These are phyloP conservation scores for Zasmidium cellare DNA, from an alignment of 2,329 filamentous ascomycete species.

Conservation along the genomic window DNA sequence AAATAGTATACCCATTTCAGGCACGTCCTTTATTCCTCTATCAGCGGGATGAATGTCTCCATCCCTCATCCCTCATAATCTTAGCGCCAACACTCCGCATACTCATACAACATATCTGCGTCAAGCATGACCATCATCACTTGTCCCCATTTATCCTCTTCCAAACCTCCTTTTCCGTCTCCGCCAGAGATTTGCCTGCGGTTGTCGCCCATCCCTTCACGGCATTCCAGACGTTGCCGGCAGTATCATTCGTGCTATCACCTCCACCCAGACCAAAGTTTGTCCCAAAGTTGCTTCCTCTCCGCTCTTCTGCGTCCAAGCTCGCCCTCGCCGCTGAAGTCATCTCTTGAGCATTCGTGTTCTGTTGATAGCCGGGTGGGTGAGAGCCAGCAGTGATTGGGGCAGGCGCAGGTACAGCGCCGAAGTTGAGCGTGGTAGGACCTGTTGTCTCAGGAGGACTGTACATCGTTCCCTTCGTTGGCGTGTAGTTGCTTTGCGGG, in stretches of 20 bases:
- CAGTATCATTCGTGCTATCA: constrained; percentile 22
- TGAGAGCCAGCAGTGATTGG: constrained; percentile 33
- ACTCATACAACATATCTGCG: too few species aligned
- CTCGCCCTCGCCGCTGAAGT: constrained; percentile 35
- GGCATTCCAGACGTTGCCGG: constrained; percentile 34
- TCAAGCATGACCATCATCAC: too few species aligned
- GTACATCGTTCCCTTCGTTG: constrained; percentile 39
- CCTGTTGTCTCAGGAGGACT: constrained; percentile 20
- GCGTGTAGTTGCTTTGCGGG: constrained; percentile 38
- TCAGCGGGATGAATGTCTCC: too few species aligned
- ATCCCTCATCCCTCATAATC: too few species aligned
- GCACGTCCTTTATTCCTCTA: too few species aligned
- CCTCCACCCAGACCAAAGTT: constrained; percentile 24
- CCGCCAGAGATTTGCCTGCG: constrained; percentile 43
- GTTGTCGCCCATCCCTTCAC: constrained; percentile 45
- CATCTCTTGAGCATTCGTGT: constrained; percentile 45
- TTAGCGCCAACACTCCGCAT: too few species aligned
- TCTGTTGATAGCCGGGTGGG: constrained; percentile 51
- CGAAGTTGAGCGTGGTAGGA: constrained; percentile 41
- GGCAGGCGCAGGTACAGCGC: constrained; percentile 33
- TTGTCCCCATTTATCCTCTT: constrained; percentile 41
- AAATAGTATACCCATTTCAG: too few species aligned
- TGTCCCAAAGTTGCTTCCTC: constrained; percentile 15
- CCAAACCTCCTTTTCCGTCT: constrained; percentile 51
- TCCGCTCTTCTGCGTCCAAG: constrained; percentile 30